phyloP scores from a whole-genome alignment of 2,329 filamentous ascomycete species.

The Pestalotiopsis fici region DNA sequence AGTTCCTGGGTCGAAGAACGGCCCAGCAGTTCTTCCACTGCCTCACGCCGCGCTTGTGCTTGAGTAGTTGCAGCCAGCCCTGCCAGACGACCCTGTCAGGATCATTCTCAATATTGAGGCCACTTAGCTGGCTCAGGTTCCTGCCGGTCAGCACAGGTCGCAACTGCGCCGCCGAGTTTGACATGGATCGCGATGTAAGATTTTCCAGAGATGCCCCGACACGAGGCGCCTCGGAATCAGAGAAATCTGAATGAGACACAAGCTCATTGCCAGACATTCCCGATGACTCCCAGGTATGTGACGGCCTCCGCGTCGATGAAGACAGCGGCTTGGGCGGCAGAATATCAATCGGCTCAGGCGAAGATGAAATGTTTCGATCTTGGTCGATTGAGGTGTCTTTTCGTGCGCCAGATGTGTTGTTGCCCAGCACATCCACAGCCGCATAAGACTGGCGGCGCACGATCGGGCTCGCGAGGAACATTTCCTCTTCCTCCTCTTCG shows the following conservation, averaged over 20 bases:
- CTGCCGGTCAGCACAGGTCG: conserved; percentile 41
- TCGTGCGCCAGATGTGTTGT: conserved; percentile 19
- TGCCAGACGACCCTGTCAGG: conserved; percentile 92
- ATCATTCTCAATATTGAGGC: conserved; percentile 59
- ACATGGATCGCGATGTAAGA: conserved; percentile 41
- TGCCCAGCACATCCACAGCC: conserved; percentile 23
- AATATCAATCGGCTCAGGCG: conserved; percentile 57
- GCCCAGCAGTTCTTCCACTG: conserved; percentile 97
- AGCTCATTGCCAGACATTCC: conserved; percentile 65
- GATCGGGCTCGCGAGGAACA: conserved; percentile 70
- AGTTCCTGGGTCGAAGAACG: conserved; percentile 80
- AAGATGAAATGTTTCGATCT: conserved; percentile 56
- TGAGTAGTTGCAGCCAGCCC: conserved; percentile 83
- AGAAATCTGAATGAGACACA: conserved; percentile 85
- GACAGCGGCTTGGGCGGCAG: conserved; percentile 33
- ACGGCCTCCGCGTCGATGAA: conserved; percentile 49
- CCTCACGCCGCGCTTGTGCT: conserved; percentile 77
- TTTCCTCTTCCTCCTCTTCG: conserved; percentile 85
- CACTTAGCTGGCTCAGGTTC: conserved; percentile 66
- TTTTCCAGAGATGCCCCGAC: conserved; percentile 54
- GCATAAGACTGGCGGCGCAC: conserved; percentile 48
- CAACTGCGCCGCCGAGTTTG: conserved; percentile 29
- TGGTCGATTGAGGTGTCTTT: conserved; percentile 27
- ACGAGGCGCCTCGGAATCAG: conserved; percentile 62
- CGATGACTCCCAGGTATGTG: conserved; percentile 65